Base-by-base conservation (phyloP, 2,329 filamentous ascomycete species). In the Monosporascus ibericus region DNA sequence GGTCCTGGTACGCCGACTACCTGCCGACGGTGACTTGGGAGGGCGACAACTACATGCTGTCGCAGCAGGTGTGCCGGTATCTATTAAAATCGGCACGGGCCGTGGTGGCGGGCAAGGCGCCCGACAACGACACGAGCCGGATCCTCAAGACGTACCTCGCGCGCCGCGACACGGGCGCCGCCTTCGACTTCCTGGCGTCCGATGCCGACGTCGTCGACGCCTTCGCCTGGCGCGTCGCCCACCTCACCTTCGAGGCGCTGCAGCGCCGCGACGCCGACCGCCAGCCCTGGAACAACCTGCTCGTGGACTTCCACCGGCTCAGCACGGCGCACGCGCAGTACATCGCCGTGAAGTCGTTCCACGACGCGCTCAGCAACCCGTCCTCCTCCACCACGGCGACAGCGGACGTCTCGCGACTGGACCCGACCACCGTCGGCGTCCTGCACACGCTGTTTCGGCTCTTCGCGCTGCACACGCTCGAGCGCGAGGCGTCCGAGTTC, bases 21-120 rank as follows among this genome's bases (percentile, higher is more conserved):
- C 75, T 90, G 1, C 86, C 88, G n/a, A 73, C 70, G 3, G 72
- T 75, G 4, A 88, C 86, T 9, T 88, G 85, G 84, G 87, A 90
- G 66, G 87, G 87, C 44, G 87, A 90, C 72, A 90, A 89, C 74
- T 90, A 88, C 73, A 90, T 91, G 87, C 75, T 91, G 54, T 88
- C 86, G 9, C 87, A 91, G 68, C 87, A 91, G 71, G 87, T 90
- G 3, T 85, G 85, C 3, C 80, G 86, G 53, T 90, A 90, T 63
- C 79, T 91, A 46, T 78, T 91, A 58, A 91, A 90, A 76, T 83
- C 86, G 3, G 87, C 86, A 0, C 84, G 87, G 42, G 77, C 81
- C 1, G 87, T 90, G 0, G 71, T 89, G n/a, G 74, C 78, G 15
- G 83, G 82, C 58, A 80, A 85, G 55, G 76, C 80, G 3, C n/a